A percentile compares a stretch with the other conserved stretches of the same genome.
Conservation (phyloP, 371 early-diverging fungal species). For the Smittium culicis region DNA sequence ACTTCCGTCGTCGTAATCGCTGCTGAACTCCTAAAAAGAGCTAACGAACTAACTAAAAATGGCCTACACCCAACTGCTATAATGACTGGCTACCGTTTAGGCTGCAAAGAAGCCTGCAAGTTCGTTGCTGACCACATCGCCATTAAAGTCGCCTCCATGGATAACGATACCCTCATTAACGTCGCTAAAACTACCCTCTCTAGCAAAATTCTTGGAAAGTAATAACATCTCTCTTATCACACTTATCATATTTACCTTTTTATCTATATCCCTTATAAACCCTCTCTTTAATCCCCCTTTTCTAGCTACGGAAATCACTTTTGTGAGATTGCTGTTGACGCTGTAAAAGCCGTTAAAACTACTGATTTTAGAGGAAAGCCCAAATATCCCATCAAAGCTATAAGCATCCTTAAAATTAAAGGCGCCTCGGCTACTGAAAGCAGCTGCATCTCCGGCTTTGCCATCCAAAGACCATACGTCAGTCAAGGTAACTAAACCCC, state of each 20-base stretch:
- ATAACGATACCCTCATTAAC: conserved; percentile 84
- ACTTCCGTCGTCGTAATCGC: conserved; percentile 98
- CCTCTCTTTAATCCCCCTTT: neutral
- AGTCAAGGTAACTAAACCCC: conserved; percentile 53
- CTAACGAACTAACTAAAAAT: conserved; percentile 90
- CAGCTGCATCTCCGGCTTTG: conserved; percentile 89
- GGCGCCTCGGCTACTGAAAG: conserved; percentile 93
- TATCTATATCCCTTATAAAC: neutral
- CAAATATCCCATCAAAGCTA: conserved; percentile 93
- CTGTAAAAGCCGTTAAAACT: conserved; percentile 85
- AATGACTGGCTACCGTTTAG: conserved; percentile 84
- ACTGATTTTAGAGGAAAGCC: conserved; percentile 71
- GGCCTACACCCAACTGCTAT: conserved; percentile 90
- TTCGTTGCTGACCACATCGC: conserved; percentile 94
- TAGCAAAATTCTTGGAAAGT: conserved; percentile 92
- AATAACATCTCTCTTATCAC: neutral
- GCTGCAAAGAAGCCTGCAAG: conserved; percentile 96
- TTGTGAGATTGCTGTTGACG: conserved; percentile 90
- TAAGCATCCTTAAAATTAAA: conserved; percentile 98
- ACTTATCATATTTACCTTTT: neutral
- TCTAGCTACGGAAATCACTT: conserved; percentile 81
- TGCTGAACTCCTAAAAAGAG: conserved; percentile 88
- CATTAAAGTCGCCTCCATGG: conserved; percentile 80
- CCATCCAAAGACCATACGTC: conserved; percentile 96
- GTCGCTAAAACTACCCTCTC: conserved; percentile 98